These are phyloP conservation scores for Suillus lakei DNA, from an alignment of 768 basidiomycete genomes.

Conservation along the genomic window DNA sequence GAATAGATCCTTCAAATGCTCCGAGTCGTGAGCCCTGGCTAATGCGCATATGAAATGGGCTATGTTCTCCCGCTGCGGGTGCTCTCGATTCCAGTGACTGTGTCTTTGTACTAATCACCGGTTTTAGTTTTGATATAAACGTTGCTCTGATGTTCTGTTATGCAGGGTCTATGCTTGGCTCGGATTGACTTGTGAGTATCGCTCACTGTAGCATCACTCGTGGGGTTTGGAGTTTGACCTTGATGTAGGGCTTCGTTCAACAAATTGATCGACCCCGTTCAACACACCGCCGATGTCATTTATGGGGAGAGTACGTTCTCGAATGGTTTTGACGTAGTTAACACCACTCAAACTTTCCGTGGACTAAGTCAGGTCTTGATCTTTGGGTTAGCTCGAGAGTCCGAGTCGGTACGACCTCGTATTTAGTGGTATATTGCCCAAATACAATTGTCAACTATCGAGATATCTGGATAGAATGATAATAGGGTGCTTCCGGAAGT, in stretches of 20 bases:
- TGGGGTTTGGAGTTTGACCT: too few species aligned
- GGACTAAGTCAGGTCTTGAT: not conserved
- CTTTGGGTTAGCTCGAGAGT: not conserved
- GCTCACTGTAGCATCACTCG: not conserved
- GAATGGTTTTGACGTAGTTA: not conserved
- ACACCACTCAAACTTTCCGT: too few species aligned
- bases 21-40: not conserved
- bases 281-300: not conserved
- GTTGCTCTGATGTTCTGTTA: not conserved
- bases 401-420: not conserved
- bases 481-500: too few species aligned
- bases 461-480: not conserved
- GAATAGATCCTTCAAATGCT: not conserved
- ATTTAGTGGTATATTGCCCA: not conserved
- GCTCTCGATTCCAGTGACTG: not conserved
- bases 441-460: not conserved
- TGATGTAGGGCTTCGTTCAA: not conserved
- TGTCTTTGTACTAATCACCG: not conserved
- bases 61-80: too few species aligned
- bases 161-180: not conserved
- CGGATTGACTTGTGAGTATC: not conserved
- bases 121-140: not conserved
- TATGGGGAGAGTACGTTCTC: not conserved
- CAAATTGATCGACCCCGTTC: not conserved
- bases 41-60: not conserved